These are phyloP conservation scores for Fusarium burgessii DNA, from an alignment of 2,329 filamentous ascomycete species.

Conservation along the genomic window DNA sequence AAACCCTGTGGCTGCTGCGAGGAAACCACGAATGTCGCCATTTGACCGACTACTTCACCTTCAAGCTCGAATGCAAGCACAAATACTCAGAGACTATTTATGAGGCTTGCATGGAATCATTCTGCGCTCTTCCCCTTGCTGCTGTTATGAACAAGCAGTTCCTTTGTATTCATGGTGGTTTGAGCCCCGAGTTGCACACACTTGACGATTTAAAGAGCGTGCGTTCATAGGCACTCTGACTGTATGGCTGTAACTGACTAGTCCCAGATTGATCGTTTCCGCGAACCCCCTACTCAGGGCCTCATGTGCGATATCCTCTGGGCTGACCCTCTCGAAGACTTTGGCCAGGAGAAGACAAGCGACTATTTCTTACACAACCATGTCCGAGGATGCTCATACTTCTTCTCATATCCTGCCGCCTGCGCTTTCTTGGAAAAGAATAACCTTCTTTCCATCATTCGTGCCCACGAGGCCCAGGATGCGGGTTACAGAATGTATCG, in stretches of 20 bases:
- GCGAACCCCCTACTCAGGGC: conserved; percentile 95
- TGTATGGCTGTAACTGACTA: conserved; percentile 27
- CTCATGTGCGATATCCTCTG: conserved; percentile 99
- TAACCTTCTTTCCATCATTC: conserved; percentile 95
- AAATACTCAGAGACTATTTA: conserved; percentile 98
- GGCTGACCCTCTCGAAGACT: conserved; percentile 98
- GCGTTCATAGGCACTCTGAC: conserved; percentile 50
- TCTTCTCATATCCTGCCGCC: conserved; percentile 97
- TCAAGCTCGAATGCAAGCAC: conserved; percentile 99
- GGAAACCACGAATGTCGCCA: conserved; percentile 99
- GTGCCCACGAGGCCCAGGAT: conserved; percentile 98
- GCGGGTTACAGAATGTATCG: conserved; percentile 99
- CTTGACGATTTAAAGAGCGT: conserved; percentile 93
- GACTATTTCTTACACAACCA: conserved; percentile 99
- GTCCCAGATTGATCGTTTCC: conserved; percentile 90
- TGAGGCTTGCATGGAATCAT: conserved; percentile 98
- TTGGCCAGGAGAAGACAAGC: conserved; percentile 97
- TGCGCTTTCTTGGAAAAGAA: conserved; percentile 99
- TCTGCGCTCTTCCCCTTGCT: conserved; percentile 91
- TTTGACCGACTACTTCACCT: conserved; percentile 99
- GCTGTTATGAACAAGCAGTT: conserved; percentile 99
- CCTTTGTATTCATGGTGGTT: conserved; percentile 94
- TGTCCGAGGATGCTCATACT: conserved; percentile 97
- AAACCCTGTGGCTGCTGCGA: conserved; percentile 95
- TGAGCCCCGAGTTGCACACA: conserved; percentile 96